Evolutionary conservation across 257 asterid species (phyloP).

Genomic region (Misopates orontium): DNA sequence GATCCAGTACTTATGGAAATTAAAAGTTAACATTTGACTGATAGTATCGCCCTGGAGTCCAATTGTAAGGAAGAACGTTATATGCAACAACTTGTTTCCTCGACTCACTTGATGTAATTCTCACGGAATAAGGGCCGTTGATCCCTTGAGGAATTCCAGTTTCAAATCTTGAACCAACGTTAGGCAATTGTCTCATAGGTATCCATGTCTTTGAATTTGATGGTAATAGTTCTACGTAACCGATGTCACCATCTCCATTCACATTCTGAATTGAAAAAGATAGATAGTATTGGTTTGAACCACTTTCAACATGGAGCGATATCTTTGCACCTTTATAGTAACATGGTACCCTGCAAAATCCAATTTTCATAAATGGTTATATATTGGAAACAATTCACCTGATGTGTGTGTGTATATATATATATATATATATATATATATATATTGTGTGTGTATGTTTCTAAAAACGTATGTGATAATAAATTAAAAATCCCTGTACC

Average conservation of each 20-base stretch:
- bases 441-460: no score
- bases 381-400: neutral
- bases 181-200: slow-evolving; percentile 34
- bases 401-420: no score
- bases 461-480: no score
- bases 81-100: neutral
- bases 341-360: slow-evolving; percentile 38
- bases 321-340: slow-evolving; percentile 10
- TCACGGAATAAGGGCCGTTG: slow-evolving; percentile 37
- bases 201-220: slow-evolving; percentile 27
- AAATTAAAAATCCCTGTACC: no score
- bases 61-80: slow-evolving; percentile 19
- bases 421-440: no score
- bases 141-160: neutral
- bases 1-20: no score
- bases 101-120: neutral
- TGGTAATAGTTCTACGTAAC: slow-evolving; percentile 22
- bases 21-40: slow-evolving; percentile 19
- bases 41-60: slow-evolving; percentile 16
- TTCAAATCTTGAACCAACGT: slow-evolving; percentile 43
- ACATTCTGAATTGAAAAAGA: slow-evolving; percentile 33
- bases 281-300: slow-evolving; percentile 31
- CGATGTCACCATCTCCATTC: slow-evolving; percentile 49
- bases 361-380: neutral
- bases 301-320: slow-evolving; percentile 27